Evolutionary conservation across 2,329 filamentous ascomycete genomes (phyloP).

Genomic region (Pezicula carpinea): DNA sequence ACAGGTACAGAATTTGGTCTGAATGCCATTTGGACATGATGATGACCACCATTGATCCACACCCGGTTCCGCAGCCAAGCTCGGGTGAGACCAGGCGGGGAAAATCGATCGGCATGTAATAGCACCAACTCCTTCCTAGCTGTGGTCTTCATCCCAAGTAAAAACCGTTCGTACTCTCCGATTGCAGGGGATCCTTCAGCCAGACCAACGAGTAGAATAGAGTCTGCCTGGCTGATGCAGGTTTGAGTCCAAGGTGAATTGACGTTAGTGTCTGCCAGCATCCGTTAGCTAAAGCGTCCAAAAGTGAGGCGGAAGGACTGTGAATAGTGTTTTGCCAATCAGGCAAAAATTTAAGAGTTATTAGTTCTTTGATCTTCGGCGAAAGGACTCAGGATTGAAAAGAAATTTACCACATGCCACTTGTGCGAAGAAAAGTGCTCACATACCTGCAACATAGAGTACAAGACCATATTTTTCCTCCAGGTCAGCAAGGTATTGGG

Average conservation of each 20-base stretch:
- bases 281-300: neutral
- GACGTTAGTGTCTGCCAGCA: constrained; percentile 74
- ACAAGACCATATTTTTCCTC: constrained; percentile 97
- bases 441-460: constrained; percentile 78
- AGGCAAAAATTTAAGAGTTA: constrained; percentile 67
- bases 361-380: constrained; percentile 23
- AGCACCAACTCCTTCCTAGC: constrained; percentile 89
- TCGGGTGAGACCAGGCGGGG: constrained; percentile 75
- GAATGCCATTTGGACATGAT: constrained; percentile 95
- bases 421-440: constrained; percentile 19
- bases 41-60: constrained; percentile 98
- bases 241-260: constrained; percentile 98
- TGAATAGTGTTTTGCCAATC: constrained; percentile 28
- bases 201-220: constrained; percentile 85
- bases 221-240: constrained; percentile 94
- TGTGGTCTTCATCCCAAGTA: constrained; percentile 95
- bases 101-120: constrained; percentile 85
- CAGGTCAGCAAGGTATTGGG: constrained; percentile 91
- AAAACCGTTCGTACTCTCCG: constrained; percentile 93
- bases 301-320: too few species aligned
- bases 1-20: constrained; percentile 71
- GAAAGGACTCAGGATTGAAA: constrained; percentile 20
- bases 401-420: constrained; percentile 35
- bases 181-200: constrained; percentile 87
- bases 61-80: constrained; percentile 88